Conservation (phyloP, 306 rosid species). For the Corylus heterophylla region DNA sequence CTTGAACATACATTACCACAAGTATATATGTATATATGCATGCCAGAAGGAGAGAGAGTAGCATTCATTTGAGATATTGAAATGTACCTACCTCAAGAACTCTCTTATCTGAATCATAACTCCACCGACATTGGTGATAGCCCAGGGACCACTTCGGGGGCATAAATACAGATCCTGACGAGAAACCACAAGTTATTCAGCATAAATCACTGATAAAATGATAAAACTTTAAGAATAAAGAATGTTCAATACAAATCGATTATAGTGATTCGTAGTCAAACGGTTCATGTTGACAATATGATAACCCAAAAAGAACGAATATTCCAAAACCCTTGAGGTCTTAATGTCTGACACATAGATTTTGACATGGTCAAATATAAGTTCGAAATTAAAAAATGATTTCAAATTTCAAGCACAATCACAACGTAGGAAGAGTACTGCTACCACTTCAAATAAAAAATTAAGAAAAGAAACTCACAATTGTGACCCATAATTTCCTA, state of each 20-base stretch:
- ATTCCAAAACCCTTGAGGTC: background rate
- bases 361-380: background rate
- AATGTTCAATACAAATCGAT: background rate
- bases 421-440: too few relatives aligned
- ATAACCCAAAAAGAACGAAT: background rate
- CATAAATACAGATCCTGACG: conserved; percentile 75
- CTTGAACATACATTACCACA: conserved; percentile 2
- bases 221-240: conserved; percentile 6
- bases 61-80: background rate
- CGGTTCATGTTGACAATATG: background rate
- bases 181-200: conserved; percentile 22
- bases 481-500: too few relatives aligned
- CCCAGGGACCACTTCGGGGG: conserved; percentile 97
- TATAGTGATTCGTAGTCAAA: background rate
- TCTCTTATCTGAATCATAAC: conserved; percentile 69
- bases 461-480: too few relatives aligned
- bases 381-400: background rate
- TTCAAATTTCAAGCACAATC: background rate
- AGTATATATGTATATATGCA: background rate
- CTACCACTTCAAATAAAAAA: too few relatives aligned
- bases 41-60: background rate
- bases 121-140: conserved; percentile 93
- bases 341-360: background rate
- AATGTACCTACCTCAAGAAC: conserved; percentile 64
- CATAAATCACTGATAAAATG: conserved; percentile 16